These are phyloP conservation scores for Chytriomyces confervae DNA, from an alignment of 192 early-diverging fungal species.

Conservation along the genomic window DNA sequence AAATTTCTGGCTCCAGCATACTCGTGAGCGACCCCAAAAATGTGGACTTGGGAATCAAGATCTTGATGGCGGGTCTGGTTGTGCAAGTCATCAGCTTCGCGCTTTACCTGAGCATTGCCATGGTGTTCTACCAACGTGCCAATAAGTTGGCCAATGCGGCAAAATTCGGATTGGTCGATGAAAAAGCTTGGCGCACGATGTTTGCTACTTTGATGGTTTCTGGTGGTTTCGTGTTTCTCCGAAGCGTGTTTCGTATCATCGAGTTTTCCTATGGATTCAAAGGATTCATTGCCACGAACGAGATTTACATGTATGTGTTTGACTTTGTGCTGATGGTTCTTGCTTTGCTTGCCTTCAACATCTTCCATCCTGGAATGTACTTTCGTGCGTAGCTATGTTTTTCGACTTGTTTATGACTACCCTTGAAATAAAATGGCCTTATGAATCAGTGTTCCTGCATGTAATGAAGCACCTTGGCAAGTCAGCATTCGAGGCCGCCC, in stretches of 20 bases:
- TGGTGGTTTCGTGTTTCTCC: slow-evolving; percentile 6
- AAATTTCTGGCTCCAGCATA: slow-evolving; percentile 32
- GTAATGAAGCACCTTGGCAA: no score
- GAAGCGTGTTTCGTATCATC: slow-evolving; percentile 38
- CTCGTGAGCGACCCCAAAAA: slow-evolving; percentile 11
- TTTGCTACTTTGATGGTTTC: background rate
- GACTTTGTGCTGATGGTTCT: slow-evolving; percentile 35
- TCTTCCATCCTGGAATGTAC: slow-evolving; percentile 26
- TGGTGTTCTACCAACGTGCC: slow-evolving; percentile 13
- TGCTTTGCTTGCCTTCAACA: slow-evolving; percentile 23
- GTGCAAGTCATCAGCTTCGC: slow-evolving; percentile 38
- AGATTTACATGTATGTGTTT: slow-evolving; percentile 39
- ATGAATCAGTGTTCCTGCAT: no score
- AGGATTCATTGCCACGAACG: slow-evolving; percentile 34
- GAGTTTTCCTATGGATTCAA: slow-evolving; percentile 39
- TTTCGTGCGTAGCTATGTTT: background rate
- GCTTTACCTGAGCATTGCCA: slow-evolving; percentile 26
- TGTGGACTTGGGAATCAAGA: background rate
- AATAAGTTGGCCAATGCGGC: background rate
- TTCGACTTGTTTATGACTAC: no score
- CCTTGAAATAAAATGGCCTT: no score
- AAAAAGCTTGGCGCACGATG: background rate
- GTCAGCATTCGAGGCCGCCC: no score
- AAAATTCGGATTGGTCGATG: background rate
- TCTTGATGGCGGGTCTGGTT: slow-evolving; percentile 36